phyloP scores from a whole-genome alignment of 2,329 filamentous ascomycete genomes.

The Penicillium janthinellum region DNA sequence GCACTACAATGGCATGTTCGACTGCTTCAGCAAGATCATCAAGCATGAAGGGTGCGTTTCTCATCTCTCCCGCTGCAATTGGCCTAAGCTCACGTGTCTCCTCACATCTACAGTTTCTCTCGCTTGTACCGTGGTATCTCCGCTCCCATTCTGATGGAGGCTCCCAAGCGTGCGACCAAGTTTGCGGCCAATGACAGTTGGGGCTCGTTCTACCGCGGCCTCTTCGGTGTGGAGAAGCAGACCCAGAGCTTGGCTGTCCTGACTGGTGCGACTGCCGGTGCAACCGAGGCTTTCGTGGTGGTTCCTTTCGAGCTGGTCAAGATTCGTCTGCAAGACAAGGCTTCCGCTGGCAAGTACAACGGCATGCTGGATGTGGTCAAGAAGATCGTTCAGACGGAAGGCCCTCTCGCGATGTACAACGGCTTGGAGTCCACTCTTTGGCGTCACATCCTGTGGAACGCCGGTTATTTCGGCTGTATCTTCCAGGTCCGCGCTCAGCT shows the following conservation, averaged over 20 bases:
- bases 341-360: slow-evolving; percentile 74
- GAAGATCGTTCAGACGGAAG: slow-evolving; percentile 79
- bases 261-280: slow-evolving; percentile 91
- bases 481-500: slow-evolving; percentile 90
- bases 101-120: slow-evolving; percentile 63
- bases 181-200: slow-evolving; percentile 99
- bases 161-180: slow-evolving; percentile 93
- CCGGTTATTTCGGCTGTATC: slow-evolving; percentile 97
- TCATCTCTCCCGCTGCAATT: neutral
- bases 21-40: slow-evolving; percentile 98
- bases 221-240: slow-evolving; percentile 84
- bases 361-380: slow-evolving; percentile 56
- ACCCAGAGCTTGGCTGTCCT: slow-evolving; percentile 89
- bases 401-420: slow-evolving; percentile 87
- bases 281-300: slow-evolving; percentile 94
- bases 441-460: slow-evolving; percentile 93
- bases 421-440: slow-evolving; percentile 95
- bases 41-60: slow-evolving; percentile 80
- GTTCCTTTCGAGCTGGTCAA: slow-evolving; percentile 98
- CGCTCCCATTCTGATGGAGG: slow-evolving; percentile 97
- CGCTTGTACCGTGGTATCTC: slow-evolving; percentile 94
- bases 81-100: slow-evolving; percentile 3
- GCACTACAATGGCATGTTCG: slow-evolving; percentile 92
- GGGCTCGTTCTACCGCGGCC: slow-evolving; percentile 88
- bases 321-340: slow-evolving; percentile 95